A percentile compares a stretch with the other conserved stretches of the same genome.
These are phyloP conservation scores for Aspergillus sp. DNA, from an alignment of 2,329 filamentous ascomycete genomes.

Conservation along the genomic window DNA sequence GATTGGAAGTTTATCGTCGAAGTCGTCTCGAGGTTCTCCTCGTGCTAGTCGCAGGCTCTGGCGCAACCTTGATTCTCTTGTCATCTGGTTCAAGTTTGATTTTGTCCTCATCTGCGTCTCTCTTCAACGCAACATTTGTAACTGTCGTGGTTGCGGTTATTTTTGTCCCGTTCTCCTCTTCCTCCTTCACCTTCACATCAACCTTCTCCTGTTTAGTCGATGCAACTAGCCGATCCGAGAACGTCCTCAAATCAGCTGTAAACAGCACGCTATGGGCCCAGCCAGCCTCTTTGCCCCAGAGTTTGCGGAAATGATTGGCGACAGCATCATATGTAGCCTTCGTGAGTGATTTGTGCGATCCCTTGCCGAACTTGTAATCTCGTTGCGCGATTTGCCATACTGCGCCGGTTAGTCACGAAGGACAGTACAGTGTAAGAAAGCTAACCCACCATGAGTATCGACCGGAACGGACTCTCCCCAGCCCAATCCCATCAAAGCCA, in stretches of 20 bases:
- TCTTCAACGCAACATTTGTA: conserved; percentile 23
- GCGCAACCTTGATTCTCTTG: conserved; percentile 19
- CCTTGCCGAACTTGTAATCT: conserved; percentile 88
- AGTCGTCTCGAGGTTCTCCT: conserved; percentile 34
- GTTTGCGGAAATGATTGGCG: conserved; percentile 79
- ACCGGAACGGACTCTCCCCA: conserved; percentile 96
- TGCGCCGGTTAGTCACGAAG: conserved; percentile 23
- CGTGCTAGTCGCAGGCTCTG: conserved; percentile 23
- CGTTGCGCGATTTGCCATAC: conserved; percentile 98
- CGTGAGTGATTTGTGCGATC: conserved; percentile 79
- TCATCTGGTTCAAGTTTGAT: conserved; percentile 20
- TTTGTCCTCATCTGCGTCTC: conserved; percentile 22
- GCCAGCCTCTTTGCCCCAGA: conserved; percentile 92
- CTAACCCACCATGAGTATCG: conserved; percentile 72
- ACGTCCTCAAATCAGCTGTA: conserved; percentile 84
- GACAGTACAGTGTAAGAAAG: background rate
- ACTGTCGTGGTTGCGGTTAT: conserved; percentile 27
- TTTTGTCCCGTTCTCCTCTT: conserved; percentile 21
- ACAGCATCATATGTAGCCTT: conserved; percentile 87
- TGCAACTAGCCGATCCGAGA: conserved; percentile 64
- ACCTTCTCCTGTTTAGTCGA: conserved; percentile 33
- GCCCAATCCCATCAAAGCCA: conserved; percentile 91
- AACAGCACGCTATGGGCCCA: conserved; percentile 98
- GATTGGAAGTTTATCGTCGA: conserved; percentile 11
- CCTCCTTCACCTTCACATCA: conserved; percentile 29